Evolutionary conservation across 139 green algal species (phyloP), one percentile per base, ranked within the genome.

Genomic region (Parachlorella kessleri): DNA sequence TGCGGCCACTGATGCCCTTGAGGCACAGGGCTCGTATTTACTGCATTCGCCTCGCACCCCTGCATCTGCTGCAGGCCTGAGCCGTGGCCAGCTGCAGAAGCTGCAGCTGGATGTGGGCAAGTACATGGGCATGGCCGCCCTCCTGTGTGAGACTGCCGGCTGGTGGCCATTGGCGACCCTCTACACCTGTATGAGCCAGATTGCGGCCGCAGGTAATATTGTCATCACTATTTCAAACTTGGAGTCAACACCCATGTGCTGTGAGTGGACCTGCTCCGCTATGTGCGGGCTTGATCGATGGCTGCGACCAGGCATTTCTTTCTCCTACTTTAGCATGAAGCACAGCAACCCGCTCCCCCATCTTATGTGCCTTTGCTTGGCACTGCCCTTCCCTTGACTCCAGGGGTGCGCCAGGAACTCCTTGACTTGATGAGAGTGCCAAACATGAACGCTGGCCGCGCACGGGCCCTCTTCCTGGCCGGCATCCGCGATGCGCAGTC

Each of bases 121-220:
- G 74, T 83, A 65, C 75, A 87, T 91, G 30, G 88, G 73, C 74
- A 93, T 94, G 89, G 87, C 90, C 7, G 55, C 59, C 0, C 54
- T 81, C 59, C 75, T 88, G 67, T 83, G 71, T 30, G 84, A 80
- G 28, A 80, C 72, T 24, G 76, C 84, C 1, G 86, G 83, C 40
- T 94, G 91, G 91, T 94, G 90, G 88, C 80, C 83, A 39, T 72
- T 93, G 32, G 86, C 89, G 65, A 59, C 66, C 8, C 55, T 88
- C 6, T 73, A 88, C 28, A 37, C 48, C 48, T 28, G 48, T 18
- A 59, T 59, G 14, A 59, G 48, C 48, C 48, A 59, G 48, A 18
- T 28, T 28, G 48, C 48, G 14, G 48, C 48, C 21, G 48, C 48
- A 59, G 48, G 48, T 59, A 59, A 28, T 14, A 14, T 28, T 59